Evolutionary conservation across 2,329 filamentous ascomycete genomes (phyloP), one percentile per base, ranked within the genome.

Genomic region (Colletotrichum chlorophyti): DNA sequence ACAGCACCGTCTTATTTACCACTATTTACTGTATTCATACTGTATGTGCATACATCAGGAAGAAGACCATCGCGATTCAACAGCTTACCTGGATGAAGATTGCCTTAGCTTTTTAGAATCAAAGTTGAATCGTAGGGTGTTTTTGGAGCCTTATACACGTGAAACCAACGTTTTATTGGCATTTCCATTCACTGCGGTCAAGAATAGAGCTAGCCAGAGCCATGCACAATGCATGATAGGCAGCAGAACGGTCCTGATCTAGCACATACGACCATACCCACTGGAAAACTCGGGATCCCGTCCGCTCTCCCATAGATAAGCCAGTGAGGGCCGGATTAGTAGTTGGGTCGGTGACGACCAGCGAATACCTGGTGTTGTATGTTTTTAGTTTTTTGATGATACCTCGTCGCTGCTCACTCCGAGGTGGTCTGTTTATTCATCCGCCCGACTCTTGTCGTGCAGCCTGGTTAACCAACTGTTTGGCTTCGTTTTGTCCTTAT

Each of bases 221-320:
- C n/a, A n/a, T n/a, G n/a, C n/a, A n/a, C n/a, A n/a, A n/a, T n/a
- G n/a, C n/a, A n/a, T n/a, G n/a, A n/a, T n/a, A 1, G 2, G 8
- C n/a, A n/a, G 11, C 10, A 14, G 21, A 4, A 4, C 21, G 4
- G n/a, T 7, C 0, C 0, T 9, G 0, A 1, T 0, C 4, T 3
- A 3, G 1, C 37, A 55, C 52, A 55, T 55, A 42, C 52, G 45
- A 50, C 52, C 52, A 55, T 55, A 55, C 52, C 52, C 52, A 50
- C 29, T 50, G 52, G 52, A 55, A 15, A 55, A 55, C 52, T 55
- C 53, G 53, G 47, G 53, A 57, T 57, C 53, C 53, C 53, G 53
- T 57, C 53, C 53, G 53, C 53, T 57, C 53, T 57, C 53, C 53
- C 53, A 51, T 57, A 51, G 53, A 57, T 51, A 57, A 57, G 37